Evolutionary conservation across 257 asterid genomes (phyloP), one percentile per base, ranked within the genome.

Genomic region (Leonotis leonurus): DNA sequence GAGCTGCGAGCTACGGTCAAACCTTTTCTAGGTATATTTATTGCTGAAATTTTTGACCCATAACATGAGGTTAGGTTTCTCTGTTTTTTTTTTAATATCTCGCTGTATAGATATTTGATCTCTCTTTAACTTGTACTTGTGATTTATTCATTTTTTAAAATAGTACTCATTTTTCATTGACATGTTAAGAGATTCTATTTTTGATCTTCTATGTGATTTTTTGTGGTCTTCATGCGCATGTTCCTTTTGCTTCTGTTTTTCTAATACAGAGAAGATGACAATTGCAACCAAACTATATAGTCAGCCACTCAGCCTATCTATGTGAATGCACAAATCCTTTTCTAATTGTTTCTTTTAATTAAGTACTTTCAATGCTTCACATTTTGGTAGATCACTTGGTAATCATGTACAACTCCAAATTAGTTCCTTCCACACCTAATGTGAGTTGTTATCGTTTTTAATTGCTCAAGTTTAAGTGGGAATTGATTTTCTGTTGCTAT

Each of bases 1-100:
- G 99, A 83, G 95, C 99, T 68, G 96, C 96, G 5, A 93, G 96
- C 87, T 93, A 87, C 40, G 99, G 99, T 37, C 96, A 89, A 80
- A 86, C 99, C 37, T 93, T 92, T 83, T 85, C 96, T 74, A 93
- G 97, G 99, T 93, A 71, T 60, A 86, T 75, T 24, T 66, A 58
- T 9, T 67, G 49, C 61, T 70, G 55, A 30, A 62, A 50, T 62
- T 43, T 62, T 43, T 56, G 26, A 25, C 64, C 57, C 50, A 20
- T 60, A 30, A n/a, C 33, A 39, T 3, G 45, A 24, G 44, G 37
- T 49, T 20, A 33, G 62, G 40, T 36, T 40, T n/a, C n/a, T n/a
- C n/a, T n/a, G n/a, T n/a, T n/a, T n/a, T n/a, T n/a, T n/a, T n/a
- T n/a, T n/a, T n/a, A n/a, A n/a, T n/a, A n/a, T n/a, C 20, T 46